A percentile compares a stretch with the other conserved stretches of the same genome.
Conservation (phyloP, 2,329 filamentous ascomycete genomes). For the Colletotrichum sp. region DNA sequence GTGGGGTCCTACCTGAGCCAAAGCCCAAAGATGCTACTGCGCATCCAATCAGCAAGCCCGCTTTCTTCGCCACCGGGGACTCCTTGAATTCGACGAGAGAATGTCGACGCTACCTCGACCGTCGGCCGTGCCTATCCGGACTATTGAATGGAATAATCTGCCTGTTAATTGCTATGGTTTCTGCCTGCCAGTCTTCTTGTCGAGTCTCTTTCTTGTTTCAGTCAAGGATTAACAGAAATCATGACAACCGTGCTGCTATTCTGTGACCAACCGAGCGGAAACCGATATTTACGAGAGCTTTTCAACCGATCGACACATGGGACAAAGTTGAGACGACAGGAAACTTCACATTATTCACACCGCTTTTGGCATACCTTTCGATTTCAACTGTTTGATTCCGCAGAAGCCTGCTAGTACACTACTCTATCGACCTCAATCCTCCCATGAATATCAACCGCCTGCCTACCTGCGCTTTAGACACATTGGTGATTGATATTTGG, state of each 20-base stretch:
- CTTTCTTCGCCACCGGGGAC: conserved; percentile 11
- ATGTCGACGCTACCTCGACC: conserved; percentile 2
- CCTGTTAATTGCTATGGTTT: not conserved
- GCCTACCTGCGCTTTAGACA: not conserved
- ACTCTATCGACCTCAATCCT: conserved; percentile 4
- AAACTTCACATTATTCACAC: not conserved
- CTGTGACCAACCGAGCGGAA: not conserved
- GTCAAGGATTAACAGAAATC: not conserved
- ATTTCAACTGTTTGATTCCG: not conserved
- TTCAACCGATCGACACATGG: not conserved
- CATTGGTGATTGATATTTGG: not conserved
- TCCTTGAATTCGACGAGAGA: not conserved
- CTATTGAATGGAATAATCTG: not conserved
- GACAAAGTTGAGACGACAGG: not conserved
- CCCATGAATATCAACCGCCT: not conserved
- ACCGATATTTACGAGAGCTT: not conserved
- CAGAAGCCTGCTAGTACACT: conserved; percentile 11
- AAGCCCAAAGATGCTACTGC: conserved; percentile 10
- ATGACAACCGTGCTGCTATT: not conserved
- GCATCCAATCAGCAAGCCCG: conserved; percentile 12
- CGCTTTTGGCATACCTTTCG: not conserved
- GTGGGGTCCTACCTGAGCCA: conserved; percentile 1
- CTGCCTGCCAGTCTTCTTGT: not conserved
- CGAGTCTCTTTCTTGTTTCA: not conserved
- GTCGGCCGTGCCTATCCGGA: conserved; percentile 5